Evolutionary conservation across 768 basidiomycete genomes (phyloP).

Genomic region (Zangia roseola): DNA sequence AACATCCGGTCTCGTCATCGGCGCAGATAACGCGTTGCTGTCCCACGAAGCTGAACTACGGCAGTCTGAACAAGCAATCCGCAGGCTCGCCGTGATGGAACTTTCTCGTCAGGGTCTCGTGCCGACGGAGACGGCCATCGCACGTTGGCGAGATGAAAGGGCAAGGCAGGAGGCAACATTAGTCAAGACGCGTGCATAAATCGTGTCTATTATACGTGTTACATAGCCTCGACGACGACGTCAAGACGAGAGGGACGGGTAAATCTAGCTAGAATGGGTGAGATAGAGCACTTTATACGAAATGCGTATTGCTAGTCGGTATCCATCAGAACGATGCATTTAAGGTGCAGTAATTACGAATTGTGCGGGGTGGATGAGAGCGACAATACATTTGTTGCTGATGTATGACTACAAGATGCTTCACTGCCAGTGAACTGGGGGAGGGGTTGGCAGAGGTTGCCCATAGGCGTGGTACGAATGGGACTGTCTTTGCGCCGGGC

Average conservation of each 20-base stretch:
- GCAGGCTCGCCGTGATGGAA: constrained; percentile 72
- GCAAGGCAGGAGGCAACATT: constrained; percentile 17
- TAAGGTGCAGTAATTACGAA: constrained; percentile 12
- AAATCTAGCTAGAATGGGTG: not conserved
- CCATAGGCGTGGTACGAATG: constrained; percentile 30
- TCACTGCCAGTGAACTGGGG: constrained; percentile 28
- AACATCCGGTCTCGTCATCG: constrained; percentile 66
- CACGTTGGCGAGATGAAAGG: constrained; percentile 66
- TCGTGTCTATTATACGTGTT: constrained; percentile 8
- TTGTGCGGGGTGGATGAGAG: constrained; percentile 8
- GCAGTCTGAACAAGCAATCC: constrained; percentile 62
- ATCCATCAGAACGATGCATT: constrained; percentile 5
- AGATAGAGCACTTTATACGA: constrained; percentile 22
- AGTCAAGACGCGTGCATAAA: constrained; percentile 6
- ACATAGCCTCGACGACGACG: constrained; percentile 8
- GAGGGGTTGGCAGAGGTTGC: constrained; percentile 29
- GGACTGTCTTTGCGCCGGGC: constrained; percentile 43
- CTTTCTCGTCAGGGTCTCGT: constrained; percentile 73
- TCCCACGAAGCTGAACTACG: constrained; percentile 68
- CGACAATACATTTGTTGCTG: constrained; percentile 16
- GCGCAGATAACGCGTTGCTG: constrained; percentile 74
- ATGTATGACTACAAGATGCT: constrained; percentile 10
- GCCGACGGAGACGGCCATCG: constrained; percentile 80
- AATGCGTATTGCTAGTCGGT: not conserved
- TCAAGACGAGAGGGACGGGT: not conserved